phyloP scores from a whole-genome alignment of 441 rosid genomes.

The Pelargonium myrrhifolium region DNA sequence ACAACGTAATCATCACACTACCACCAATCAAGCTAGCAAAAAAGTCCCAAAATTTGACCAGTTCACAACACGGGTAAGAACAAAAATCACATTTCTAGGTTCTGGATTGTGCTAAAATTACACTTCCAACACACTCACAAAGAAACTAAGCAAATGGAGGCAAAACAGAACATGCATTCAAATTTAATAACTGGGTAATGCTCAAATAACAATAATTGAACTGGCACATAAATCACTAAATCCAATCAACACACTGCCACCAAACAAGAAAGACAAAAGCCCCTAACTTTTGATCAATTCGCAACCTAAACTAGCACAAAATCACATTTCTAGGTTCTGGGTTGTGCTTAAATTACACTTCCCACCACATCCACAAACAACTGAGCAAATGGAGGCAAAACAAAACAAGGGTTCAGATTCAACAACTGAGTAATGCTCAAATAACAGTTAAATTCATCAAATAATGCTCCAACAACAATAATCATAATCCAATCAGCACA shows the following conservation, averaged over 20 bases:
- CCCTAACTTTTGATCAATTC: conserved; percentile 3
- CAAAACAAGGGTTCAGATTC: neutral
- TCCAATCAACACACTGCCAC: too few relatives aligned
- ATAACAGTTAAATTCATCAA: neutral
- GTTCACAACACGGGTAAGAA: neutral
- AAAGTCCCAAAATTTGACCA: neutral
- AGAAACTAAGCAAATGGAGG: neutral
- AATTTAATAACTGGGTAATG: neutral
- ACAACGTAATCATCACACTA: too few relatives aligned
- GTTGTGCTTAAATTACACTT: neutral
- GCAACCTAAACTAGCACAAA: neutral
- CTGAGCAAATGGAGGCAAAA: neutral
- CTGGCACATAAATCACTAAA: neutral
- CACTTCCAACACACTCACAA: neutral
- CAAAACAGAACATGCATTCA: neutral
- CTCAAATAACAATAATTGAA: neutral
- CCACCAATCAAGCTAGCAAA: too few relatives aligned
- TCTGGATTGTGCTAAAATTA: neutral
- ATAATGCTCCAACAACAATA: neutral
- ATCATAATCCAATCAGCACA: too few relatives aligned
- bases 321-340: neutral
- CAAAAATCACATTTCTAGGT: neutral
- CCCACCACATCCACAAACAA: neutral
- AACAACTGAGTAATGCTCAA: neutral
- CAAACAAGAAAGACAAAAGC: too few relatives aligned